Evolutionary conservation across 306 rosid genomes (phyloP).

Genomic region (Pyrus betulifolia): DNA sequence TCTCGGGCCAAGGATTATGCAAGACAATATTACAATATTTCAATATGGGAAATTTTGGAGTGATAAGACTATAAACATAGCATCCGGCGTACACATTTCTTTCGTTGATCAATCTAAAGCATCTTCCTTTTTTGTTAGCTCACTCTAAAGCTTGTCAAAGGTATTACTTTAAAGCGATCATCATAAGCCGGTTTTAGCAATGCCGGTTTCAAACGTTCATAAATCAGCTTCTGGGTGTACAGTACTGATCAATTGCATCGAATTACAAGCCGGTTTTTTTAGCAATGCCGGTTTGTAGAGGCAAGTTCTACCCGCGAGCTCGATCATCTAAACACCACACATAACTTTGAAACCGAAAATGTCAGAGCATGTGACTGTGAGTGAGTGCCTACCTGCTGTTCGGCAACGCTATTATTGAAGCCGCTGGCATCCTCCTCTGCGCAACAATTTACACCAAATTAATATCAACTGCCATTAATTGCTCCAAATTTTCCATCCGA

Average conservation of each 20-base stretch:
- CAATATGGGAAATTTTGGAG: not conserved
- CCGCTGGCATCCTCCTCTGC: slow-evolving; percentile 71
- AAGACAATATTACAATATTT: not conserved
- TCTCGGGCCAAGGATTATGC: not conserved
- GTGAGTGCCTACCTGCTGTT: slow-evolving; percentile 60
- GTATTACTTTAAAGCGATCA: not conserved
- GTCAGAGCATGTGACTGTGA: slow-evolving; percentile 1
- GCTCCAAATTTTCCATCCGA: not conserved
- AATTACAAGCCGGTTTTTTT: not conserved
- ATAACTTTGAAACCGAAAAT: not conserved
- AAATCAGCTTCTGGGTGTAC: not conserved
- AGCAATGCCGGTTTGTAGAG: not conserved
- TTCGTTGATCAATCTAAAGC: not conserved
- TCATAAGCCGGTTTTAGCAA: not conserved
- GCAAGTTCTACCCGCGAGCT: not conserved
- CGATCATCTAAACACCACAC: not conserved
- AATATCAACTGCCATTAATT: not conserved
- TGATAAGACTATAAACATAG: not conserved
- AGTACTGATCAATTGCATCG: not conserved
- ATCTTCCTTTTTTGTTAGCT: not conserved
- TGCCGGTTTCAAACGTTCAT: not conserved
- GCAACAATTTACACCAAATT: not conserved
- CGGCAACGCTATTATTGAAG: slow-evolving; percentile 82
- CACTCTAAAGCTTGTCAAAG: not conserved
- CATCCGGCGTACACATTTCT: not conserved